Evolutionary conservation across 495 filamentous ascomycete species (phyloP).

Genomic region (Aspergillus nidulans): DNA sequence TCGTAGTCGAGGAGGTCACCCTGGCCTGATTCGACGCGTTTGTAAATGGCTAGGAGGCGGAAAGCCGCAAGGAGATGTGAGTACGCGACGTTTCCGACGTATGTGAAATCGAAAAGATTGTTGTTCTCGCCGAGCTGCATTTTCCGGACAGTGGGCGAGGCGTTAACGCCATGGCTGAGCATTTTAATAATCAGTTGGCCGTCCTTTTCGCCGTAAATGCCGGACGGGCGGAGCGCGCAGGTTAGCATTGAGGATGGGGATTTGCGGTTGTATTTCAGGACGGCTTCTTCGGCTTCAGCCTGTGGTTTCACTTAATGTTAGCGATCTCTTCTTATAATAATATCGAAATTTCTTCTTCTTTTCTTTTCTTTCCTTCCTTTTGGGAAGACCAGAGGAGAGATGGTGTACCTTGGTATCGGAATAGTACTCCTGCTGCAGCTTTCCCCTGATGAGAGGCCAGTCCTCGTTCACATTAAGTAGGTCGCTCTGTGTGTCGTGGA

Average conservation of each 20-base stretch:
- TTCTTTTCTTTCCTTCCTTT: too few relatives aligned
- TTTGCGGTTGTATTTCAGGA: constrained; percentile 78
- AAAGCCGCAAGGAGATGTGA: constrained; percentile 51
- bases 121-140: constrained; percentile 86
- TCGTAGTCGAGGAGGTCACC: constrained; percentile 66
- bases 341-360: too few relatives aligned
- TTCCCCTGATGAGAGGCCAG: constrained; percentile 71
- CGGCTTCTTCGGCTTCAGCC: constrained; percentile 82
- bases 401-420: constrained; percentile 71
- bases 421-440: constrained; percentile 81
- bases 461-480: constrained; percentile 87
- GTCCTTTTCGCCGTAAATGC: constrained; percentile 90
- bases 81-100: constrained; percentile 51
- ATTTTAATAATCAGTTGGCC: constrained; percentile 61
- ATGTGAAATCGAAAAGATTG: constrained; percentile 64
- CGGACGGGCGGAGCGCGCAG: constrained; percentile 75
- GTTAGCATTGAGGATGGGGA: constrained; percentile 64
- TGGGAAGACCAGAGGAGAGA: background rate
- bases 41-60: constrained; percentile 60
- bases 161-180: constrained; percentile 37
- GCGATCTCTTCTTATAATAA: too few relatives aligned
- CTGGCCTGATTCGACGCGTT: constrained; percentile 46
- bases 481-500: constrained; percentile 75
- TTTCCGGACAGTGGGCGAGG: constrained; percentile 57
- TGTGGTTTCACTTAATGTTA: constrained; percentile 25